A percentile compares a stretch with the other conserved stretches of the same genome.
Conservation (phyloP, 352 stramenopile species). For the Peronospora belbahrii region DNA sequence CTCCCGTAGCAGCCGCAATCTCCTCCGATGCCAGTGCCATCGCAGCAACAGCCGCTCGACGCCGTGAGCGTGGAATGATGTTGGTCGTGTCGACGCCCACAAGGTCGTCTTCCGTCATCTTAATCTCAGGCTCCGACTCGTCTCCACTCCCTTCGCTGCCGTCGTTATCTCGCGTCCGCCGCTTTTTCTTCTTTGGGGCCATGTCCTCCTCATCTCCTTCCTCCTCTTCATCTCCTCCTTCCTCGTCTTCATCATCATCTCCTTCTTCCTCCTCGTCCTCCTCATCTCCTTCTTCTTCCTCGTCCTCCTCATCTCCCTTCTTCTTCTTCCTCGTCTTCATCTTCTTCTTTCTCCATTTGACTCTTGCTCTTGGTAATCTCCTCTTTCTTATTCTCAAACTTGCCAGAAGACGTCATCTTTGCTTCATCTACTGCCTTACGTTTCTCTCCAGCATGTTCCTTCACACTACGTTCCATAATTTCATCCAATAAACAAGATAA, state of each 20-base stretch:
- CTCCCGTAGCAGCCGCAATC: slow-evolving; percentile 19
- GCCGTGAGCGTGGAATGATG: slow-evolving; percentile 74
- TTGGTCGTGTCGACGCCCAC: slow-evolving; percentile 78
- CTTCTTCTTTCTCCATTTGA: slow-evolving; percentile 29
- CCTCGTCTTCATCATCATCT: slow-evolving; percentile 41
- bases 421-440: slow-evolving; percentile 31
- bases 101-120: slow-evolving; percentile 83
- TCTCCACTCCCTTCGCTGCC: slow-evolving; percentile 52
- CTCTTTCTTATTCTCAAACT: slow-evolving; percentile 16
- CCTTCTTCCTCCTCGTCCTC: slow-evolving; percentile 42
- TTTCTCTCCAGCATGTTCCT: slow-evolving; percentile 31
- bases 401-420: slow-evolving; percentile 30
- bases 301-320: slow-evolving; percentile 21
- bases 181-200: slow-evolving; percentile 59
- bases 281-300: slow-evolving; percentile 15
- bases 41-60: slow-evolving; percentile 61
- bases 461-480: slow-evolving; percentile 19
- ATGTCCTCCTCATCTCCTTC: slow-evolving; percentile 44
- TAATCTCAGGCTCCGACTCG: slow-evolving; percentile 67
- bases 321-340: slow-evolving; percentile 16
- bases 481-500: no score
- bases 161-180: slow-evolving; percentile 51
- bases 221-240: slow-evolving; percentile 35
- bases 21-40: slow-evolving; percentile 63
- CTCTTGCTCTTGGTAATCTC: slow-evolving; percentile 24